Evolutionary conservation across 192 early-diverging fungal species (phyloP), one percentile per base, ranked within the genome.

Genomic region (Coemansia sp.): DNA sequence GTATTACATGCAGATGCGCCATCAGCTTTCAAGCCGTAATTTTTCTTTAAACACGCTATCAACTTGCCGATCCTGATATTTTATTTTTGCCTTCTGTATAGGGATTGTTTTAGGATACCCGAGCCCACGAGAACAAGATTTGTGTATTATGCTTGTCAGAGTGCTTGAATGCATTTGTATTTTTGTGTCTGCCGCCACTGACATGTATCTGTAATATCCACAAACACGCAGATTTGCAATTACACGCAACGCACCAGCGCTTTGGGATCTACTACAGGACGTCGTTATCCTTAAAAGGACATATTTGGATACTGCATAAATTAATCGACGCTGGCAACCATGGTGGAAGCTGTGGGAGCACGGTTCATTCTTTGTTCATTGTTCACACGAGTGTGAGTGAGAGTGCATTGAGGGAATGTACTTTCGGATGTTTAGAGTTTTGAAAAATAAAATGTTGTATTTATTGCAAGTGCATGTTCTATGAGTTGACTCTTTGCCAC

Each of bases 251-350:
- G 61, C 25, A 44, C 37, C 57, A 44, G 36, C 11, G 28, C 17
- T 17, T 36, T 67, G 28, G 54, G 54, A 69, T 62, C 47, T 31
- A 37, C 63, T 57, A 44, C 40, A 38, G 56, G 40, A n/a, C 15
- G 21, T n/a, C 36, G 31, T 20, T 48, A 42, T 49, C 60, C 66
- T 57, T 62, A 69, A 57, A 36, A 59, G 57, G 26, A 47, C 26
- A 58, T 64, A 66, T 72, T 72, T 65, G 60, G 54, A 23, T 31
- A 62, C 25, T 72, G 70, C 70, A 72, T 66, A 69, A 69, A 69
- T 69, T 69, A 69, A 69, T 42, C 60, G 66, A 58, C 51, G 58
- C 19, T n/a, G 46, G 55, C 19, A 51, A 14, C 19, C 21, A n/a
- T 4, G 40, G 40, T 1, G 8, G 12, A 4, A 42, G 15, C 50